A percentile compares a stretch with the other conserved stretches of the same genome.
Conservation (phyloP, 2,329 filamentous ascomycete species). For the Byssoonygena ceratinophila region DNA sequence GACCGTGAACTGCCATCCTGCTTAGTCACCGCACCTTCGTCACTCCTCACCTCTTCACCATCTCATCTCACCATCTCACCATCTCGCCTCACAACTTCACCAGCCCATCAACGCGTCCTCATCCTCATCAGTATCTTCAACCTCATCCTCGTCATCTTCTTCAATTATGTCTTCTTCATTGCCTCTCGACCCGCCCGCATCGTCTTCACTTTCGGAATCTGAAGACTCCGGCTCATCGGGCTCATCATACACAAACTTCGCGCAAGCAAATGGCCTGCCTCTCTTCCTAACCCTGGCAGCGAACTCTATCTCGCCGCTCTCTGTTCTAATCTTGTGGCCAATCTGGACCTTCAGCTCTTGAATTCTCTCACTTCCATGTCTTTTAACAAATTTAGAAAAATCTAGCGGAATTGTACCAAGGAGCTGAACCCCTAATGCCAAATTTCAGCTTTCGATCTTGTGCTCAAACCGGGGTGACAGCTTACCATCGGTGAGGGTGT, state of each 20-base stretch:
- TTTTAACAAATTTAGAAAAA: not conserved
- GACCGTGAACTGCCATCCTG: not conserved
- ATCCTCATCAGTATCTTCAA: slow-evolving; percentile 1
- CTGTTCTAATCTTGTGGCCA: not conserved
- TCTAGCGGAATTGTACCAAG: not conserved
- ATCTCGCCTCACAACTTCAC: not conserved
- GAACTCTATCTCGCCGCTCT: slow-evolving; percentile 2
- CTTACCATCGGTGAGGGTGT: not conserved
- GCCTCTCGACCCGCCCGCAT: not conserved
- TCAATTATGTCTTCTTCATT: not conserved
- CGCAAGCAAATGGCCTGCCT: not conserved
- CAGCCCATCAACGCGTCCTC: not conserved
- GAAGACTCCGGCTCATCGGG: not conserved
- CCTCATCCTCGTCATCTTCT: not conserved
- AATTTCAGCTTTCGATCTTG: not conserved
- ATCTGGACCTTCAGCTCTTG: not conserved
- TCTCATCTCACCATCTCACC: not conserved
- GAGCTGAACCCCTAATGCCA: not conserved
- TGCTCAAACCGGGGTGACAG: not conserved
- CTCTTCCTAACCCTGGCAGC: not conserved
- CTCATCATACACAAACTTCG: slow-evolving; percentile 4
- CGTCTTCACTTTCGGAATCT: not conserved
- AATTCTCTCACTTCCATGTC: not conserved
- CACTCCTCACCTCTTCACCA: not conserved
- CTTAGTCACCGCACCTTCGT: not conserved